phyloP scores from a whole-genome alignment of 176 grass and related monocot genomes.

The Bolboschoenus planiculmis region DNA sequence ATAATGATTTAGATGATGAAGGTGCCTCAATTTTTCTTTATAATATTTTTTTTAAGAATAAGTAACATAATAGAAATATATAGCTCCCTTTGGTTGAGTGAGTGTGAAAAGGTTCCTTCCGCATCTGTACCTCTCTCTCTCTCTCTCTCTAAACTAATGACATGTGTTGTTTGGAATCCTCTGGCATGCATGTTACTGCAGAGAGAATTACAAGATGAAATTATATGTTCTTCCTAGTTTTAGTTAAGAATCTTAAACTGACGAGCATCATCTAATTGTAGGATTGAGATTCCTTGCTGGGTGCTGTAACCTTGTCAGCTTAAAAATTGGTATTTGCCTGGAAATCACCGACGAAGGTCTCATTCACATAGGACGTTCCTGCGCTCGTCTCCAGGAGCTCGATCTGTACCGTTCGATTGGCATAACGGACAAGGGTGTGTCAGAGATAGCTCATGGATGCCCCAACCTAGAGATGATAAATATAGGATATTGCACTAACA shows the following conservation, averaged over 20 bases:
- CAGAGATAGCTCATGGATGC: slow-evolving; percentile 48
- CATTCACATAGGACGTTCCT: slow-evolving; percentile 43
- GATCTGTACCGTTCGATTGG: slow-evolving; percentile 72
- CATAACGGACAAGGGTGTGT: slow-evolving; percentile 57
- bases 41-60: not conserved
- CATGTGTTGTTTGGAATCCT: not conserved
- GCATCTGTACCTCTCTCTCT: not conserved
- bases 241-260: not conserved
- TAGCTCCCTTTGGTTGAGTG: not conserved
- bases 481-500: slow-evolving; percentile 65
- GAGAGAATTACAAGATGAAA: not conserved
- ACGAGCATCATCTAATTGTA: slow-evolving; percentile 9
- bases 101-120: not conserved
- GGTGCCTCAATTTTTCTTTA: slow-evolving; percentile 29
- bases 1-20: slow-evolving; percentile 84
- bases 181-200: not conserved
- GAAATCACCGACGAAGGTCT: slow-evolving; percentile 68
- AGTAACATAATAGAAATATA: not conserved
- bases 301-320: slow-evolving; percentile 55
- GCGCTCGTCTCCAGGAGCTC: slow-evolving; percentile 54
- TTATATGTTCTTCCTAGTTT: not conserved
- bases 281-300: slow-evolving; percentile 53
- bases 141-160: not conserved
- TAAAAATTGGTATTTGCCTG: slow-evolving; percentile 83
- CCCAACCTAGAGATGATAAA: slow-evolving; percentile 58